phyloP scores from a whole-genome alignment of 176 grass and related monocot genomes.

The Triticum dicoccoides region DNA sequence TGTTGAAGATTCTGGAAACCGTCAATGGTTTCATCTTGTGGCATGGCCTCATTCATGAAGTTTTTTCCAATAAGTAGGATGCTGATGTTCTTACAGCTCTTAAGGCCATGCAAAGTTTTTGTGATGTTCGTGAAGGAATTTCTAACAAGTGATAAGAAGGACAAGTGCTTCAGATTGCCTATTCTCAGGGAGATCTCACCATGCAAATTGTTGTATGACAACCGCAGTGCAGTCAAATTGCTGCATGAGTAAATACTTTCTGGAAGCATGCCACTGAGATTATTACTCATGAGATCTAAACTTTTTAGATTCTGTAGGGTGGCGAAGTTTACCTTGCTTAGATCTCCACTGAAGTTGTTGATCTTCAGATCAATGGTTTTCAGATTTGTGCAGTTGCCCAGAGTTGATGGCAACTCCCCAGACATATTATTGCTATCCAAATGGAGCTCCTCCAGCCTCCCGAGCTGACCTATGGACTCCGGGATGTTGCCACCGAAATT shows the following conservation, averaged over 20 bases:
- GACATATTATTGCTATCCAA: too few species aligned
- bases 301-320: too few species aligned
- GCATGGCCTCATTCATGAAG: not conserved
- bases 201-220: not conserved
- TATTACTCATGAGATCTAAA: too few species aligned
- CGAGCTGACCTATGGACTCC: too few species aligned
- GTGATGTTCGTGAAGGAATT: not conserved
- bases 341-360: too few species aligned
- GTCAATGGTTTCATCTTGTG: not conserved
- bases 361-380: too few species aligned
- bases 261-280: too few species aligned
- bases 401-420: too few species aligned
- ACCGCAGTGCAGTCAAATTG: not conserved
- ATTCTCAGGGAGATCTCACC: not conserved
- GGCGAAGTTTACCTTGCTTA: too few species aligned
- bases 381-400: too few species aligned
- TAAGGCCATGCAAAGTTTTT: not conserved
- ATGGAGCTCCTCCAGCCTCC: too few species aligned
- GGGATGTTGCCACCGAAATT: too few species aligned
- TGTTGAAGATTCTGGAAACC: not conserved
- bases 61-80: not conserved
- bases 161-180: not conserved
- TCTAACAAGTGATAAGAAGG: not conserved
- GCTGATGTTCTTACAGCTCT: not conserved
- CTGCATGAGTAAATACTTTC: not conserved